Evolutionary conservation across 2,329 filamentous ascomycete genomes (phyloP), one percentile per base, ranked within the genome.

Genomic region (Parascedosporium putredinis): DNA sequence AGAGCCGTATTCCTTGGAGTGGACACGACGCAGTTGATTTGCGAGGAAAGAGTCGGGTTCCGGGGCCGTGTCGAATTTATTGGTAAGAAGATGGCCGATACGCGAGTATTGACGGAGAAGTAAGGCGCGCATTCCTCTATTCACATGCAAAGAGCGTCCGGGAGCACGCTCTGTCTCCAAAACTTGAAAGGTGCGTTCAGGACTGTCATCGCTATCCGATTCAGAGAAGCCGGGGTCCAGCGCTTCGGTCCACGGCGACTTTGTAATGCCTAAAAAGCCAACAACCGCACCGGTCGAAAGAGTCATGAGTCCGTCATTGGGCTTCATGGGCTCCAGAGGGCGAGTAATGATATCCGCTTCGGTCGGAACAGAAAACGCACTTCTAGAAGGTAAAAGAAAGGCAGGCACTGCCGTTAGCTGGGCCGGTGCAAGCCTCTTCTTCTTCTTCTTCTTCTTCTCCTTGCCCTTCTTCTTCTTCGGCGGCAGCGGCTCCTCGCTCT

Each of bases 301-400:
- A 29, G 27, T 54, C 49, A 8, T 54, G 61, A 42, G 12, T 12
- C 27, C 27, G 12, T 31, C 27, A 12, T 31, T 12, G 27, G 27
- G 27, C 12, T 31, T 31, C 27, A 31, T 31, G 27, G 27, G 27
- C 6, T 31, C 27, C 6, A 31, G 6, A 12, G 27, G 12, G 27
- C 27, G 27, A 12, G 12, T 12, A 12, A 31, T 7, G 12, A 31
- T 6, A 31, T 31, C 27, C 27, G 27, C 27, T 12, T 31, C 27
- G 27, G 27, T 31, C 6, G 27, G 27, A 31, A 31, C 12, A 31
- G 6, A 12, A 31, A 31, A 31, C 6, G 27, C 27, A n/a, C 27
- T 31, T 31, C 27, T 31, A 12, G 27, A 7, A 12, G 12, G 27
- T 31, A 31, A 31, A 6, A 31, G 27, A 31, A 31, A 12, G 27